Conservation (phyloP, 164 flowering plant species). For the Amborella trichopoda region DNA sequence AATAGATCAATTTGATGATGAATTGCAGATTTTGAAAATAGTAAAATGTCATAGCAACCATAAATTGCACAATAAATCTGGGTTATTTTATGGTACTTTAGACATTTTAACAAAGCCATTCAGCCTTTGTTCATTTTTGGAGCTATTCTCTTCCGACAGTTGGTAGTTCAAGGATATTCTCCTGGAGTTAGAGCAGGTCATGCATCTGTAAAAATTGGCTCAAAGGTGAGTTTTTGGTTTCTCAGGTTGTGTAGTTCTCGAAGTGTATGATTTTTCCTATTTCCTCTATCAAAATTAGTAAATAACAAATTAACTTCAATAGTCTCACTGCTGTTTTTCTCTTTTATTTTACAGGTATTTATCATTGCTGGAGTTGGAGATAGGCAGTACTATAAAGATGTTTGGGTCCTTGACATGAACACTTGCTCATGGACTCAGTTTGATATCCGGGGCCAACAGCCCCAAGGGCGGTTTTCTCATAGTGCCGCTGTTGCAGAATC, state of each 20-base stretch:
- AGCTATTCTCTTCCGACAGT: slow-evolving; percentile 23
- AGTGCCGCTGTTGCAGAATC: slow-evolving; percentile 52
- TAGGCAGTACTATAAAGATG: slow-evolving; percentile 73
- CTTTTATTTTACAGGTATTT: slow-evolving; percentile 39
- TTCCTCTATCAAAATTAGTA: background rate
- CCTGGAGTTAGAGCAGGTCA: slow-evolving; percentile 95
- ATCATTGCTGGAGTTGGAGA: slow-evolving; percentile 92
- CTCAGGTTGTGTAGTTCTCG: too few relatives aligned
- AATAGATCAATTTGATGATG: too few relatives aligned
- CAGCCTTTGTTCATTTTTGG: too few relatives aligned
- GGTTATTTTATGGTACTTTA: too few relatives aligned
- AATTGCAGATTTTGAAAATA: too few relatives aligned
- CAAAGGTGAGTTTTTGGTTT: slow-evolving; percentile 30
- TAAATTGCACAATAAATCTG: too few relatives aligned
- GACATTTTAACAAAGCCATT: too few relatives aligned
- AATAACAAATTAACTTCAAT: too few relatives aligned
- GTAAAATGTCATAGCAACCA: too few relatives aligned
- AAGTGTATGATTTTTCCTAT: background rate
- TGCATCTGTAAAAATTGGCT: slow-evolving; percentile 51
- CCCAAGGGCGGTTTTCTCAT: slow-evolving; percentile 96
- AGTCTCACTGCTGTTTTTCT: too few relatives aligned
- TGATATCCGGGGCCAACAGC: slow-evolving; percentile 49
- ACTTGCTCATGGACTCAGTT: slow-evolving; percentile 62
- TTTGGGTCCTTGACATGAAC: slow-evolving; percentile 63
- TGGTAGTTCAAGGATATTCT: slow-evolving; percentile 46